Base-by-base conservation (phyloP, 2,329 filamentous ascomycete species). In the Ophiostoma ips region DNA sequence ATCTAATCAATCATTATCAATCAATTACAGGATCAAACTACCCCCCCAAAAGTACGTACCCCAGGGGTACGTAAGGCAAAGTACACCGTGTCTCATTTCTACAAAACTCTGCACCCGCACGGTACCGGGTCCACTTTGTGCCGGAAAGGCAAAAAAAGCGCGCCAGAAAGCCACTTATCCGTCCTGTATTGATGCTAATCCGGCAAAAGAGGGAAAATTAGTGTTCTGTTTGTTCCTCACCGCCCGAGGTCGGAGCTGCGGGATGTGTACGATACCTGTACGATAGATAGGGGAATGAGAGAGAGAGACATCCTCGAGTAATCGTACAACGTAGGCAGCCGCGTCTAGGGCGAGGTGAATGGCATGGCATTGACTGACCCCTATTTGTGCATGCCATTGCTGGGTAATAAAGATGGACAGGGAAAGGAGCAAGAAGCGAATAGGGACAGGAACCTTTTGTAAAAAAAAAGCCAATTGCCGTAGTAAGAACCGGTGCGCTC, bases 201-300 rank as follows among this genome's bases (percentile, higher is more conserved):
- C 24, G 24, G 24, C 24, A 28, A 28, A 28, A 5, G 5, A 28
- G 24, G 24, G 24, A 28, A 28, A 28, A 28, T 5, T 24, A 13
- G 41, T 11, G 8, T n/a, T 2, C 13, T 35, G 16, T 33, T 46
- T 34, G 16, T 38, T 33, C 18, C 16, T 30, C 44, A 31, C 41
- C n/a, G 45, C 40, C 50, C 50, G 50, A 51, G 46, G 46, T 51
- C 50, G 50, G 50, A 51, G 50, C 24, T 34, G 50, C 38, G 16
- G 24, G n/a, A n/a, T n/a, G n/a, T n/a, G n/a, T n/a, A n/a, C n/a
- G n/a, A n/a, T n/a, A n/a, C n/a, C 43, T 45, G 31, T 24, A 31
- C 24, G 41, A 15, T 33, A 28, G 12, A 15, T 18, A 36, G 16
- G 28, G 18, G 34, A 13, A 37, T 18, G 31, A 44, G 30, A n/a